phyloP scores from a whole-genome alignment of 75 land plant species.

The Pinus taeda region DNA sequence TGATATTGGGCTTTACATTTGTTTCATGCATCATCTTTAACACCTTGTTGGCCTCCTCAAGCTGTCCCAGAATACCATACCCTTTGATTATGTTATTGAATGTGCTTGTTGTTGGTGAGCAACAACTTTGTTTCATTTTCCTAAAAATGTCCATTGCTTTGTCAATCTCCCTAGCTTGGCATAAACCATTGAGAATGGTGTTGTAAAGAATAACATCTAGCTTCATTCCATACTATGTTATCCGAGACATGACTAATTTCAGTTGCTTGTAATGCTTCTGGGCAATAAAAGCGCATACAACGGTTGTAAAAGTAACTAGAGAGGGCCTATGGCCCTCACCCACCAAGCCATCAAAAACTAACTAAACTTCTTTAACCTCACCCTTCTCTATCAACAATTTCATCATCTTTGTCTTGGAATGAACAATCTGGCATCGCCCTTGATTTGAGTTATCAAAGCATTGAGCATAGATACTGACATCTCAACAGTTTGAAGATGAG shows the following conservation, averaged over 20 bases:
- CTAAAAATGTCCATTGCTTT: constrained; percentile 55
- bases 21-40: constrained; percentile 52
- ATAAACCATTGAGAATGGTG: constrained; percentile 76
- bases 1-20: constrained; percentile 53
- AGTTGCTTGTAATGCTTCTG: constrained; percentile 41
- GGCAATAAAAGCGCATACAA: constrained; percentile 36
- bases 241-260: constrained; percentile 35
- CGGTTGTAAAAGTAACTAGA: constrained; percentile 58
- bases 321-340: constrained; percentile 69
- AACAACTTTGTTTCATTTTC: constrained; percentile 69
- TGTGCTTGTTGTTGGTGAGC: constrained; percentile 59
- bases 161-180: constrained; percentile 59
- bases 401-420: constrained; percentile 58
- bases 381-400: constrained; percentile 38
- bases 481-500: neutral
- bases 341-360: constrained; percentile 32
- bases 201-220: constrained; percentile 78
- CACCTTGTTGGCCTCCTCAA: constrained; percentile 57
- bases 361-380: constrained; percentile 39
- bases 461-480: neutral
- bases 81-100: constrained; percentile 87
- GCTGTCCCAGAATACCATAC: constrained; percentile 63
- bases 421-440: constrained; percentile 35
- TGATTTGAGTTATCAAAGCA: constrained; percentile 1
- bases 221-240: constrained; percentile 45